Percentiles rank a stretch among this genome's conserved stretches.
phyloP scores from a whole-genome alignment of 2,329 filamentous ascomycete species.

The Pyrenophora teres region DNA sequence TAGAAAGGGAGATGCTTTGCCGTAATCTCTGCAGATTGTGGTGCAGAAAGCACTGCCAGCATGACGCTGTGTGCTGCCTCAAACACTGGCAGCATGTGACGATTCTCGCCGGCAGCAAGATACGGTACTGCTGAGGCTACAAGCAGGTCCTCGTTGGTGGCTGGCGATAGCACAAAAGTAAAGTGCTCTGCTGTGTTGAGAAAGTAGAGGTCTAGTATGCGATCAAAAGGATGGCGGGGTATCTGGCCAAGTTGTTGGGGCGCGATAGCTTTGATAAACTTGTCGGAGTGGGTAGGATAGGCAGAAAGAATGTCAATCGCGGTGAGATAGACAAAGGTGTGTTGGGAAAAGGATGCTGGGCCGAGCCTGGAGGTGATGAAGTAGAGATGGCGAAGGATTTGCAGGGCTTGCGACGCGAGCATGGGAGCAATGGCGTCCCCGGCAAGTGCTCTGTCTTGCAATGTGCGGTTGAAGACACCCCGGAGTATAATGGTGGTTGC shows the following conservation, averaged over 20 bases:
- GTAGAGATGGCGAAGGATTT: slow-evolving; percentile 75
- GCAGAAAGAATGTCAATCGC: slow-evolving; percentile 79
- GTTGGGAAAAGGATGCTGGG: slow-evolving; percentile 77
- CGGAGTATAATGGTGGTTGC: slow-evolving; percentile 75
- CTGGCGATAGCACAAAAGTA: slow-evolving; percentile 68
- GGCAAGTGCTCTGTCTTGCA: slow-evolving; percentile 62
- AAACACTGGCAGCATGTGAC: slow-evolving; percentile 71
- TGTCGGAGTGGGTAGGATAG: slow-evolving; percentile 67
- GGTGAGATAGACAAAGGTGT: slow-evolving; percentile 80
- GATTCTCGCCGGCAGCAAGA: slow-evolving; percentile 63
- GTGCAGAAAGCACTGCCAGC: slow-evolving; percentile 78
- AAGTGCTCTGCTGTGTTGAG: slow-evolving; percentile 86
- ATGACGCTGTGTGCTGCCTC: slow-evolving; percentile 85
- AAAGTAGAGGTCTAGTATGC: slow-evolving; percentile 83
- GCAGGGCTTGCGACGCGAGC: slow-evolving; percentile 72
- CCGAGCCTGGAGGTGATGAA: slow-evolving; percentile 80
- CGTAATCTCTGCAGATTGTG: slow-evolving; percentile 73
- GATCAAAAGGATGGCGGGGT: slow-evolving; percentile 67
- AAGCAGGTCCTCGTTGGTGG: slow-evolving; percentile 72
- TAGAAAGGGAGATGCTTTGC: slow-evolving; percentile 79
- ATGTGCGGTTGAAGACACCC: slow-evolving; percentile 69
- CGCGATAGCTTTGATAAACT: slow-evolving; percentile 69
- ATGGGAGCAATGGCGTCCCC: slow-evolving; percentile 63
- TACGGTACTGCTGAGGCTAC: slow-evolving; percentile 76
- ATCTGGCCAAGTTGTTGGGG: slow-evolving; percentile 61